These are phyloP conservation scores for Erodium chrysanthum DNA, from an alignment of 441 rosid genomes.

Conservation along the genomic window DNA sequence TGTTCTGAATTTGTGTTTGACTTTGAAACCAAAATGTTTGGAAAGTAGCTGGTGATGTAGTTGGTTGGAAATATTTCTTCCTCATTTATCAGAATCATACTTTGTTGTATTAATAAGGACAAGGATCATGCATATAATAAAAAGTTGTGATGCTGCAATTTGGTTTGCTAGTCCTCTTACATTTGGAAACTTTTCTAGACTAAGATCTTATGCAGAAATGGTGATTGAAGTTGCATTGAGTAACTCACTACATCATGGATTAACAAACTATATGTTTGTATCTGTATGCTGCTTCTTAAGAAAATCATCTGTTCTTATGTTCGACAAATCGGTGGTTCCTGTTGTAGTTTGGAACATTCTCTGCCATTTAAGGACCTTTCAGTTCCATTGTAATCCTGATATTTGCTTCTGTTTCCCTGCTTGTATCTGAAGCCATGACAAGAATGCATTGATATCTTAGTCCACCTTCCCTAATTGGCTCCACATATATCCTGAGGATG, in stretches of 20 bases:
- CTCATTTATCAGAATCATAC: neutral
- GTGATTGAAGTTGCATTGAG: neutral
- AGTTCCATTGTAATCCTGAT: neutral
- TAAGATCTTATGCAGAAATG: neutral
- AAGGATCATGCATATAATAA: neutral
- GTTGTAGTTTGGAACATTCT: neutral
- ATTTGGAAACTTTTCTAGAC: neutral
- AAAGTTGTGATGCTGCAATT: neutral
- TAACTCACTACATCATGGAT: neutral
- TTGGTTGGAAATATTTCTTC: neutral
- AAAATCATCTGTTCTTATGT: neutral
- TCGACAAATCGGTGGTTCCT: neutral
- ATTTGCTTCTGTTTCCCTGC: neutral
- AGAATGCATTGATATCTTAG: neutral
- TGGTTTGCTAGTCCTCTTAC: neutral
- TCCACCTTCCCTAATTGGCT: neutral
- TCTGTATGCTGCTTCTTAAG: neutral
- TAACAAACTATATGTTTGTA: neutral
- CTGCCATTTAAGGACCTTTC: neutral
- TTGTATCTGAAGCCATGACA: neutral
- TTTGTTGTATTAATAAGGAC: neutral
- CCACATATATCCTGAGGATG: neutral
- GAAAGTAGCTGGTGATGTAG: neutral
- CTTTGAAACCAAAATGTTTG: neutral
- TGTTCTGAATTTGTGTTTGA: neutral